A percentile compares a stretch with the other conserved stretches of the same genome.
Evolutionary conservation across 257 asterid genomes (phyloP).

Genomic region (Solanum stenotomum): DNA sequence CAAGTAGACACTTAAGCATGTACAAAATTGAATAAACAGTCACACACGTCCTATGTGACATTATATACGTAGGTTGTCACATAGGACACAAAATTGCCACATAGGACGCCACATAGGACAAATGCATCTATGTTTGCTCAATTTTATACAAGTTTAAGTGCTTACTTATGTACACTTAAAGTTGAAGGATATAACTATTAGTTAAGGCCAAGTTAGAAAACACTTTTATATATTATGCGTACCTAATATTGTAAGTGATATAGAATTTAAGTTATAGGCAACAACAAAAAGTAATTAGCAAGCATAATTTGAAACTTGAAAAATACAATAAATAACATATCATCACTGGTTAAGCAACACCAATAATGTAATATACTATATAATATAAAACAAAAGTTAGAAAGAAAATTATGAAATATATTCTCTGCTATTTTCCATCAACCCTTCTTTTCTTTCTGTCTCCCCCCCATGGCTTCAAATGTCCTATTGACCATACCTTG

Average conservation of each 20-base stretch:
- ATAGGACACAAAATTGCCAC: not conserved
- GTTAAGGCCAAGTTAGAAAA: accelerated
- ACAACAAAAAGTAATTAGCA: not conserved
- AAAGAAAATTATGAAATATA: not conserved
- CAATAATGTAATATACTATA: not conserved
- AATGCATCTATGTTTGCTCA: no score
- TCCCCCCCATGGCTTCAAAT: not conserved
- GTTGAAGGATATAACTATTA: accelerated
- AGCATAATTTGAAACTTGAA: not conserved
- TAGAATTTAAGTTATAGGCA: not conserved
- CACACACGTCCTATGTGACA: no score
- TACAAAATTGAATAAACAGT: no score
- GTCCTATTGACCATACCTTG: constrained; percentile 28
- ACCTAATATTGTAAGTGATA: not conserved
- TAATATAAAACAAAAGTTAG: not conserved
- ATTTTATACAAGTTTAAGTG: no score
- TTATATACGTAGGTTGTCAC: accelerated
- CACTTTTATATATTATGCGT: accelerated
- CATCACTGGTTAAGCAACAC: not conserved
- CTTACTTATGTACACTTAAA: accelerated
- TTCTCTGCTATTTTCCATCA: not conserved
- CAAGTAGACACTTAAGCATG: no score
- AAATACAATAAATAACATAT: not conserved
- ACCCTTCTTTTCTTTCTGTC: not conserved
- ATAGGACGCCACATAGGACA: accelerated